These are phyloP conservation scores for Conringia planisiliqua DNA, from an alignment of 345 rosid species.

Conservation along the genomic window DNA sequence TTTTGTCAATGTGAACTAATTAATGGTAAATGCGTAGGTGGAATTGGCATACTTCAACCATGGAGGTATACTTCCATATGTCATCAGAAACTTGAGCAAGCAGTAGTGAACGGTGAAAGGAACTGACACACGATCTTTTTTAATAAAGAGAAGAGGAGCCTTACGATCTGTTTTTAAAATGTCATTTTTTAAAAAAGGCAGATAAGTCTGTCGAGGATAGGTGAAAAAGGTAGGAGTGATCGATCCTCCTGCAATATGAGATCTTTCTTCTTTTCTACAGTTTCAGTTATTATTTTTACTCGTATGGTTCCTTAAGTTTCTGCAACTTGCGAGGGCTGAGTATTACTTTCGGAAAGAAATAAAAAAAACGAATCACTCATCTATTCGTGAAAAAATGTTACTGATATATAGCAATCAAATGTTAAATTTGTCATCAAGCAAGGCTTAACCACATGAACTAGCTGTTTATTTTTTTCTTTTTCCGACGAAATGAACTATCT, in stretches of 20 bases:
- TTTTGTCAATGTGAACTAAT: neutral
- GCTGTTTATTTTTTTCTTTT: too few relatives aligned
- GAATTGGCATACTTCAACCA: constrained; percentile 85
- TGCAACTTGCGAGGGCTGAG: neutral
- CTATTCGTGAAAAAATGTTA: too few relatives aligned
- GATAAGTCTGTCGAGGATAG: constrained; percentile 17
- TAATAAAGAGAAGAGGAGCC: neutral
- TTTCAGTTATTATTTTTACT: neutral
- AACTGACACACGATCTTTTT: neutral
- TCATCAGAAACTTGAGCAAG: constrained; percentile 74
- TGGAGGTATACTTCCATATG: constrained; percentile 98
- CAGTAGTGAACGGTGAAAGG: constrained; percentile 31
- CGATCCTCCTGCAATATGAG: neutral
- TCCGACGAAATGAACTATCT: too few relatives aligned
- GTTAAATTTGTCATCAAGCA: too few relatives aligned
- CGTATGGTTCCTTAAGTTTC: neutral
- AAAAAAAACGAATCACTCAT: neutral
- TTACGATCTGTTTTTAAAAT: neutral
- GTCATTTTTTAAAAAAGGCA: constrained; percentile 7
- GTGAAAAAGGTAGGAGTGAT: neutral
- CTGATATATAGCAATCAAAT: too few relatives aligned
- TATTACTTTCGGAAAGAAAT: neutral
- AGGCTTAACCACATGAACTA: too few relatives aligned
- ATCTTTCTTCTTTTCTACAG: neutral
- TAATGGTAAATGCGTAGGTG: constrained; percentile 51